These are phyloP conservation scores for Glarea lozoyensis DNA, from an alignment of 495 filamentous ascomycete species.

Conservation along the genomic window DNA sequence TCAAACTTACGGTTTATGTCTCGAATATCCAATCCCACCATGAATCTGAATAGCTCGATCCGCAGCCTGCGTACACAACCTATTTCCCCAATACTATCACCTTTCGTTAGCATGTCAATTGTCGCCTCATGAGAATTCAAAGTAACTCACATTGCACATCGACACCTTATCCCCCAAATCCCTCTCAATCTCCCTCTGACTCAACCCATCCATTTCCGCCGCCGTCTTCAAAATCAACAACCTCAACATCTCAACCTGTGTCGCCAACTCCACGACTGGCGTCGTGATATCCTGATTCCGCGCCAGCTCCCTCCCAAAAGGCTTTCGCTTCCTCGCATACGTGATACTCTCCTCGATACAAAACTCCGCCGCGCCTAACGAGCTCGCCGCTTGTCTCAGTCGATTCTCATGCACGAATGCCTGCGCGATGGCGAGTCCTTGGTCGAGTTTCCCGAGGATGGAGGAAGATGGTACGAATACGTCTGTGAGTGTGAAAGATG, in stretches of 20 bases:
- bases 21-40: conserved; percentile 17
- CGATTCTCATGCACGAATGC: conserved; percentile 56
- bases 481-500: conserved; percentile 30
- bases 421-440: conserved; percentile 47
- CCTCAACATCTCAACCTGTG: conserved; percentile 50
- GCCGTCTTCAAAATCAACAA: conserved; percentile 52
- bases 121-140: too few species aligned
- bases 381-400: conserved; percentile 50
- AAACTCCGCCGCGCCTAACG: conserved; percentile 45
- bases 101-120: too few species aligned
- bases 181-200: conserved; percentile 39
- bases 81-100: conserved; percentile 45
- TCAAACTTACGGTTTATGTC: conserved; percentile 13
- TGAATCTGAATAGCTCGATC: conserved; percentile 46
- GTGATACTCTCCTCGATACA: conserved; percentile 44
- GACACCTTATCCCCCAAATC: conserved; percentile 44
- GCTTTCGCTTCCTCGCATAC: conserved; percentile 39
- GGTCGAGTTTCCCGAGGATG: conserved; percentile 36
- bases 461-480: conserved; percentile 41
- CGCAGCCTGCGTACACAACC: conserved; percentile 47
- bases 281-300: conserved; percentile 54
- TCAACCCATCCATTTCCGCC: conserved; percentile 47
- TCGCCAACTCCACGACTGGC: conserved; percentile 49
- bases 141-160: conserved; percentile 42
- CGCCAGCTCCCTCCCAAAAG: conserved; percentile 45